These are phyloP conservation scores for Metarhizium robertsii DNA, from an alignment of 2,329 filamentous ascomycete species.

Conservation along the genomic window DNA sequence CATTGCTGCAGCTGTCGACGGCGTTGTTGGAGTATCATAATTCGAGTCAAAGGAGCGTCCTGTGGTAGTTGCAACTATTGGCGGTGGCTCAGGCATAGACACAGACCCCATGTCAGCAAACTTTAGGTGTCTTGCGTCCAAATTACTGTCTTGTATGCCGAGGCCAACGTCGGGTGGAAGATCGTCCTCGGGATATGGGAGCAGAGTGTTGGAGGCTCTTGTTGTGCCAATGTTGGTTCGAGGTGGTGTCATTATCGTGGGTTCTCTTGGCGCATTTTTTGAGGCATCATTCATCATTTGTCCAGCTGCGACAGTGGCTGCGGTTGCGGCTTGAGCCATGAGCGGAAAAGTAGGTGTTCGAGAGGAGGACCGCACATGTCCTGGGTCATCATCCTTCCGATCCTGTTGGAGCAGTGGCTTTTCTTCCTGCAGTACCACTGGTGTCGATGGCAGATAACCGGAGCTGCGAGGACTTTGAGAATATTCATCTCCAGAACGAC, in stretches of 20 bases:
- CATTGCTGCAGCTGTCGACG: slow-evolving; percentile 7
- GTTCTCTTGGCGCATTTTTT: background rate
- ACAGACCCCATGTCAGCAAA: slow-evolving; percentile 5
- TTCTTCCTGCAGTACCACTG: slow-evolving; percentile 25
- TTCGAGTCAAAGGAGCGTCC: background rate
- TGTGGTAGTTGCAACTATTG: background rate
- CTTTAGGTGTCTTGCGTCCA: slow-evolving; percentile 1
- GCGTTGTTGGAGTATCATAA: background rate
- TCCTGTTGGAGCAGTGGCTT: slow-evolving; percentile 11
- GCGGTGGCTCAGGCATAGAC: slow-evolving; percentile 15
- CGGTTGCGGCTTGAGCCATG: slow-evolving; percentile 19
- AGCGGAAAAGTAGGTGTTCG: slow-evolving; percentile 24
- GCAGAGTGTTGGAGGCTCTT: slow-evolving; percentile 13
- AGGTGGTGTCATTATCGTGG: slow-evolving; percentile 8
- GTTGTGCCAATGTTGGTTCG: slow-evolving; percentile 13
- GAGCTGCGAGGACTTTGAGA: slow-evolving; percentile 19
- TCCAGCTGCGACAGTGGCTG: slow-evolving; percentile 3
- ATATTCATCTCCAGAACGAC: slow-evolving; percentile 30
- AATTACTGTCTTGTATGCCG: slow-evolving; percentile 11
- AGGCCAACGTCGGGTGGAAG: slow-evolving; percentile 12
- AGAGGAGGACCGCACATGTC: slow-evolving; percentile 22
- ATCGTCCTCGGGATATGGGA: slow-evolving; percentile 31
- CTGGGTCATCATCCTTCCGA: slow-evolving; percentile 12
- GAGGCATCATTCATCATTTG: background rate
- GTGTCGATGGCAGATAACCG: slow-evolving; percentile 22